phyloP scores from a whole-genome alignment of 2,329 filamentous ascomycete species.

The Teratosphaeria destructans region DNA sequence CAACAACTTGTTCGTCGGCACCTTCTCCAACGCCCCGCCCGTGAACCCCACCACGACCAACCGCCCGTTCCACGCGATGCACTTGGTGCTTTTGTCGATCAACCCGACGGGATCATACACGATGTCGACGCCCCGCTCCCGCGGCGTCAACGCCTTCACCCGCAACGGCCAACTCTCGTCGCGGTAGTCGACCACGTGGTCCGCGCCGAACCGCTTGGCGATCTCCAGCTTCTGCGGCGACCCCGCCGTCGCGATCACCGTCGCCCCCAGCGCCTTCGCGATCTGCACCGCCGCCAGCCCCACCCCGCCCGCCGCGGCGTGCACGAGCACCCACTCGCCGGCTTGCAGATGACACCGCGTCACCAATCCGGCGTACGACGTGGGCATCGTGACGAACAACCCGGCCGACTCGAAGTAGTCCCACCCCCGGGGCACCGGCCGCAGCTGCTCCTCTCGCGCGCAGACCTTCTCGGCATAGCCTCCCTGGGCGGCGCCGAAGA shows the following conservation, averaged over 20 bases:
- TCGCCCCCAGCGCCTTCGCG: constrained; percentile 84
- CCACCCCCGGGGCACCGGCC: constrained; percentile 72
- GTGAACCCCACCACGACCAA: constrained; percentile 85
- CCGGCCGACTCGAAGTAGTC: constrained; percentile 75
- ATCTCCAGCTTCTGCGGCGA: constrained; percentile 69
- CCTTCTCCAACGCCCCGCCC: constrained; percentile 75
- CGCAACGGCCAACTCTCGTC: constrained; percentile 51
- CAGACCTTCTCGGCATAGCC: constrained; percentile 71
- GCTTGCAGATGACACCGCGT: constrained; percentile 62
- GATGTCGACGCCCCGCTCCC: constrained; percentile 69
- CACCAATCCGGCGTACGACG: constrained; percentile 75
- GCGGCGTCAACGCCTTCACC: constrained; percentile 69
- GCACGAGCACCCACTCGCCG: constrained; percentile 80
- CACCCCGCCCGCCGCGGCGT: constrained; percentile 86
- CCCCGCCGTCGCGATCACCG: constrained; percentile 85
- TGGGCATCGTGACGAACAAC: constrained; percentile 84
- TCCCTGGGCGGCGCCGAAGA: constrained; percentile 81
- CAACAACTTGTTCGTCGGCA: constrained; percentile 83
- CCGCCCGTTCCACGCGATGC: constrained; percentile 84
- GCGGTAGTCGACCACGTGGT: constrained; percentile 70
- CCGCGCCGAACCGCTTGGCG: constrained; percentile 70
- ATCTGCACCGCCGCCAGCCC: constrained; percentile 87
- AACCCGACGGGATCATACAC: constrained; percentile 92
- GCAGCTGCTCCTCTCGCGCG: constrained; percentile 55
- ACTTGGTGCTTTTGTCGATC: constrained; percentile 80